Percentiles rank a stretch among this genome's conserved stretches.
Conservation (phyloP, 495 filamentous ascomycete species). For the Podospora pseudoanserina region DNA sequence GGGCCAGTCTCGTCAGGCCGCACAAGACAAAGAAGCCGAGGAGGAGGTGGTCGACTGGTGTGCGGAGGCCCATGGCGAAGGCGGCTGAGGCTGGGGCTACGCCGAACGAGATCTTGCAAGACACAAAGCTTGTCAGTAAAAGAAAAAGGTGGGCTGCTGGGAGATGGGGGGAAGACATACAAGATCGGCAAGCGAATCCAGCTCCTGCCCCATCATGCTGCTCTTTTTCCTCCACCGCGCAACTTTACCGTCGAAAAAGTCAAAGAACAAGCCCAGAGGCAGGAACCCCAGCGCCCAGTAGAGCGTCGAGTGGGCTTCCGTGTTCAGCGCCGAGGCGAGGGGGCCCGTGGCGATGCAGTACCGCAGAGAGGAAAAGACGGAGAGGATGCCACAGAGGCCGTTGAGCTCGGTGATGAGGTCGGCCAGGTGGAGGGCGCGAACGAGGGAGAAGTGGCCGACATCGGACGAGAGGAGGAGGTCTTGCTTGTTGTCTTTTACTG, state of each 20-base stretch:
- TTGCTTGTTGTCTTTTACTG: slow-evolving; percentile 73
- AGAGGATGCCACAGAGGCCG: slow-evolving; percentile 85
- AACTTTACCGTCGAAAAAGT: slow-evolving; percentile 97
- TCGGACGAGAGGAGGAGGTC: slow-evolving; percentile 73
- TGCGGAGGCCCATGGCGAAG: slow-evolving; percentile 87
- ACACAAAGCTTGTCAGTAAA: background rate
- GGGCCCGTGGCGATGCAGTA: slow-evolving; percentile 78
- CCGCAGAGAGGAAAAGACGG: slow-evolving; percentile 90
- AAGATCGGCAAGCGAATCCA: slow-evolving; percentile 95
- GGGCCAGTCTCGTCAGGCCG: slow-evolving; percentile 86
- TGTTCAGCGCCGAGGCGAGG: background rate
- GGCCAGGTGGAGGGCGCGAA: slow-evolving; percentile 85
- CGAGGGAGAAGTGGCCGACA: slow-evolving; percentile 64
- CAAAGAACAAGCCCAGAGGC: slow-evolving; percentile 94
- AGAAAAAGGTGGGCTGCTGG: background rate
- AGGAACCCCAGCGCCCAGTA: slow-evolving; percentile 83
- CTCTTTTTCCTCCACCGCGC: slow-evolving; percentile 94
- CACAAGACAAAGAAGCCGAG: slow-evolving; percentile 92
- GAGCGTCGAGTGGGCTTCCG: slow-evolving; percentile 50
- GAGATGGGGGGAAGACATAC: slow-evolving; percentile 46
- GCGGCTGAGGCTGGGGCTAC: slow-evolving; percentile 81
- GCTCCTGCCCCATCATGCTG: slow-evolving; percentile 94
- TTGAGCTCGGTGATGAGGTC: slow-evolving; percentile 95
- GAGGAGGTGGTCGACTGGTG: slow-evolving; percentile 76
- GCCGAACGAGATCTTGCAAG: slow-evolving; percentile 83